phyloP scores from a whole-genome alignment of 768 basidiomycete species.

The Tylopilus subfusipes region DNA sequence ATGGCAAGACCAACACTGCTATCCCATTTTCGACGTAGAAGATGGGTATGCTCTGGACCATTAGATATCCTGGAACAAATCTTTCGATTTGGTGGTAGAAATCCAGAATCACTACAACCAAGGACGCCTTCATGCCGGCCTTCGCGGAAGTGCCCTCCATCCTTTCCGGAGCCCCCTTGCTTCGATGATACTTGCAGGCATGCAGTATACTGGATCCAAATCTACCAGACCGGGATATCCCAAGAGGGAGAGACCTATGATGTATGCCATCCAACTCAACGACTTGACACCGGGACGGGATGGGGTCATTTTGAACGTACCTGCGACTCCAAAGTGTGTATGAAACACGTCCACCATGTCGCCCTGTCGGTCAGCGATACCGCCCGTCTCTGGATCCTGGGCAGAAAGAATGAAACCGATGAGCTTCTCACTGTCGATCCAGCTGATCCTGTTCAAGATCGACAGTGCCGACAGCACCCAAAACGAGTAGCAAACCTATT shows the following conservation, averaged over 20 bases:
- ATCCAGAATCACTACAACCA: conserved; percentile 2
- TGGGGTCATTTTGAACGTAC: conserved; percentile 32
- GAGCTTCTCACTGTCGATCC: conserved; percentile 85
- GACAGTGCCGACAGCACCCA: conserved; percentile 91
- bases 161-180: conserved; percentile 61
- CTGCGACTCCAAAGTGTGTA: conserved; percentile 88
- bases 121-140: conserved; percentile 13
- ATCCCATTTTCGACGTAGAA: not conserved
- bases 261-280: conserved; percentile 5
- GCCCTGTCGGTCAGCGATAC: conserved; percentile 91
- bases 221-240: conserved; percentile 83
- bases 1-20: conserved; percentile 1
- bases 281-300: not conserved
- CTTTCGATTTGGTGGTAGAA: conserved; percentile 6
- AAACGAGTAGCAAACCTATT: conserved; percentile 88
- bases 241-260: conserved; percentile 71
- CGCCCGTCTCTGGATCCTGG: conserved; percentile 86
- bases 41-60: not conserved
- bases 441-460: conserved; percentile 75
- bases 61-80: not conserved
- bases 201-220: conserved; percentile 94
- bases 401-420: conserved; percentile 81
- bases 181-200: conserved; percentile 80
- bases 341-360: conserved; percentile 98
- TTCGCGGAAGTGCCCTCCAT: conserved; percentile 32